Evolutionary conservation across 2,329 filamentous ascomycete genomes (phyloP), one percentile per base, ranked within the genome.

Genomic region (Venturiaceae sp.): DNA sequence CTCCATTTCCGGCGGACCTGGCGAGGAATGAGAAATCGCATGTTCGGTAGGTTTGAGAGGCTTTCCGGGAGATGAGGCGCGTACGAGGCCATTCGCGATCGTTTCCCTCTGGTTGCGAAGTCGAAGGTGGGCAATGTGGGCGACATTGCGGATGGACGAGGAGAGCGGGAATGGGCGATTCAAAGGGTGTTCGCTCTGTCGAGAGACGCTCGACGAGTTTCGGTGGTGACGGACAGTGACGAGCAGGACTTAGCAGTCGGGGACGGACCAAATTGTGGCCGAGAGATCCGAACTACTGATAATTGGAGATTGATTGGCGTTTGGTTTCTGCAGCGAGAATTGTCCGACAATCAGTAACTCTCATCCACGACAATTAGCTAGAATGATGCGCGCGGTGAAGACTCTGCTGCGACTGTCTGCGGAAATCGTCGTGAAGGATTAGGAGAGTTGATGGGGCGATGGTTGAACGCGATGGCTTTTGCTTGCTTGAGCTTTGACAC

Each of bases 1-100:
- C 86, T 79, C 70, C 87, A 77, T 72, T 82, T 84, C 66, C 86
- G 77, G 65, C 85, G 83, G 68, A 87, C 77, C 63, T 84, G 79
- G 71, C 86, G 83, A 53, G 85, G 84, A 53, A 87, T 75, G 62
- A 80, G 74, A 21, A 28, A 41, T 23, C 58, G 50, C 23, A 59
- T 55, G 39, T 57, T 57, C 13, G 55, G 55, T 36, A 56, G 26
- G 8, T 50, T 50, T 50, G 44, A 23, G 3, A 50, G 37, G n/a
- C 19, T 34, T 21, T 41, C 37, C 37, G 53, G 53, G 16, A 56
- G 53, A 6, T 13, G 30, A 14, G 53, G 53, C 36, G 53, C 21
- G 53, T 26, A 50, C 44, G 44, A 56, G 5, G 53, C 19, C 53
- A 56, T 28, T 9, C 36, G 33, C 36, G 53, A 16, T 21, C 33